These are phyloP conservation scores for Phyllosticta citriasiana DNA, from an alignment of 2,329 filamentous ascomycete genomes.

Conservation along the genomic window DNA sequence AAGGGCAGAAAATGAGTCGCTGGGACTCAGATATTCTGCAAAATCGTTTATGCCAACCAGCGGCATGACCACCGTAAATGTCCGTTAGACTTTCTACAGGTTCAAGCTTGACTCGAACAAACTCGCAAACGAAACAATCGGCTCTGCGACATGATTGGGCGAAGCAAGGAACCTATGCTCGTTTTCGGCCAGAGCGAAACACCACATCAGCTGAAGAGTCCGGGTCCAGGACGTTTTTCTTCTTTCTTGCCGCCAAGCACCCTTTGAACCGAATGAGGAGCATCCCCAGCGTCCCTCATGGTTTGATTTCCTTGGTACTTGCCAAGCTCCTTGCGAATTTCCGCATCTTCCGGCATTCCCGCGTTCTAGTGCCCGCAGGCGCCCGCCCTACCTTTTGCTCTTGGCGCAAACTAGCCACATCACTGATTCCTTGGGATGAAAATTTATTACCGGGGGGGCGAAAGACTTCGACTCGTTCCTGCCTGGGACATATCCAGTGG, in stretches of 20 bases:
- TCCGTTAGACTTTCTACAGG: not conserved
- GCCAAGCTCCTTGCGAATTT: not conserved
- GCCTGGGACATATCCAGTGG: not conserved
- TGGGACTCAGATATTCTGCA: not conserved
- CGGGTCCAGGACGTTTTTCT: no score
- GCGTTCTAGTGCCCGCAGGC: not conserved
- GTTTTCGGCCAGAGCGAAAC: not conserved
- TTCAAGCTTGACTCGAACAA: not conserved
- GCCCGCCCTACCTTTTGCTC: not conserved
- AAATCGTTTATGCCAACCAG: not conserved
- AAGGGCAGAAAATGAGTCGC: slow-evolving; percentile 13
- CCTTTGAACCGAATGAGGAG: not conserved
- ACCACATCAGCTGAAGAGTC: not conserved
- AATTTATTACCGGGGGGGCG: not conserved
- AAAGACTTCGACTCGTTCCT: not conserved
- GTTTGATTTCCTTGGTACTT: not conserved
- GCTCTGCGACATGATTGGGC: not conserved
- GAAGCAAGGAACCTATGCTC: not conserved
- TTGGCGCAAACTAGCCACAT: not conserved
- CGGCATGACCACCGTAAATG: not conserved
- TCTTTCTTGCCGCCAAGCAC: not conserved
- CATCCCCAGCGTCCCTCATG: not conserved
- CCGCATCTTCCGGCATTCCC: slow-evolving; percentile 3
- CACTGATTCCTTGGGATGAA: not conserved
- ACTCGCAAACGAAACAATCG: slow-evolving; percentile 1